Evolutionary conservation across 805 yeast species (phyloP).

Genomic region (Monosporozyma aerobia): DNA sequence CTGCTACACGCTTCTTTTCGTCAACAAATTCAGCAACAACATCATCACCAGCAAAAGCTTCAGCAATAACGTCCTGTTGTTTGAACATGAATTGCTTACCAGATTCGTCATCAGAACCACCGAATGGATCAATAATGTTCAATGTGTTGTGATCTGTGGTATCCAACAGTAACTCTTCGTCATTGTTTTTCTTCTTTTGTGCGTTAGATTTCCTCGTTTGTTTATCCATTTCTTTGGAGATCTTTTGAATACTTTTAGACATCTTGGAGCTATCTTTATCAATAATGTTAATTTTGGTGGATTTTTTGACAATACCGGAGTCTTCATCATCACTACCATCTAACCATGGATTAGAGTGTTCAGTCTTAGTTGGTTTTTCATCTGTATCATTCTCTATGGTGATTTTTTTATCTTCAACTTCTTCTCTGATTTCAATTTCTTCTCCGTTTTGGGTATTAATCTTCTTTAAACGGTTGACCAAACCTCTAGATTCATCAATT

Average conservation of each 20-base stretch:
- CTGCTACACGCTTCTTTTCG: slow-evolving; percentile 59
- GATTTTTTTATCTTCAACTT: slow-evolving; percentile 6
- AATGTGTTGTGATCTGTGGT: slow-evolving; percentile 42
- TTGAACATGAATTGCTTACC: slow-evolving; percentile 47
- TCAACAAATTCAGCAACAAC: slow-evolving; percentile 68
- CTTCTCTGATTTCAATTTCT: slow-evolving; percentile 5
- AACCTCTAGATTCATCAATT: slow-evolving; percentile 41
- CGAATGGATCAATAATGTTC: slow-evolving; percentile 40
- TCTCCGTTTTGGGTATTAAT: slow-evolving; percentile 5
- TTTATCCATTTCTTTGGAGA: slow-evolving; percentile 28
- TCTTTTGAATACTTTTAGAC: slow-evolving; percentile 40
- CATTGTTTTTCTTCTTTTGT: slow-evolving; percentile 27
- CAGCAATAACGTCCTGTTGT: slow-evolving; percentile 72
- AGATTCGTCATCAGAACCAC: slow-evolving; percentile 38
- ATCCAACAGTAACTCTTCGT: slow-evolving; percentile 33
- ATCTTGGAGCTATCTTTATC: slow-evolving; percentile 42
- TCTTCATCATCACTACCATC: slow-evolving; percentile 27
- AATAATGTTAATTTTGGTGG: slow-evolving; percentile 39
- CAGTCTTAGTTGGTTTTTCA: slow-evolving; percentile 8
- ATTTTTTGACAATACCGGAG: slow-evolving; percentile 26
- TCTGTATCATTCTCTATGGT: slow-evolving; percentile 1
- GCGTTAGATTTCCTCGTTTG: slow-evolving; percentile 10
- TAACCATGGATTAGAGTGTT: slow-evolving; percentile 45
- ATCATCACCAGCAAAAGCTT: slow-evolving; percentile 97
- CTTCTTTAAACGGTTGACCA: slow-evolving; percentile 33